Evolutionary conservation across 306 rosid genomes (phyloP).

Genomic region (Crotalaria pallida): DNA sequence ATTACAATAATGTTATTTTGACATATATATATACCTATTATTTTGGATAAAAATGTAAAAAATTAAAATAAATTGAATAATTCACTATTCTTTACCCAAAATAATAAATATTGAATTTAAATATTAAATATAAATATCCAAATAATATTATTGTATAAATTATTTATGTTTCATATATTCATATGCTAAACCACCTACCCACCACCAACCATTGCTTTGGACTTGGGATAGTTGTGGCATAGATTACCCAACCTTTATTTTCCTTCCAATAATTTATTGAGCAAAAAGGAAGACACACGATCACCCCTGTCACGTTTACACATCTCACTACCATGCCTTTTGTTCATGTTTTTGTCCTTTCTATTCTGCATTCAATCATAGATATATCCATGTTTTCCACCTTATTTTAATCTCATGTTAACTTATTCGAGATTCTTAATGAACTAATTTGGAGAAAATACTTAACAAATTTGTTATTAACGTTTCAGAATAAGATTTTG

Average conservation of each 20-base stretch:
- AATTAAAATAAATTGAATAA: too few relatives aligned
- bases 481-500: too few relatives aligned
- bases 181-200: background rate
- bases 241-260: background rate
- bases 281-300: background rate
- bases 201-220: conserved; percentile 9
- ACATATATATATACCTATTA: too few relatives aligned
- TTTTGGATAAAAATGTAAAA: too few relatives aligned
- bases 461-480: too few relatives aligned
- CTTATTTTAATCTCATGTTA: background rate
- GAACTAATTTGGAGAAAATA: too few relatives aligned
- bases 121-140: too few relatives aligned
- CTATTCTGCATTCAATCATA: background rate
- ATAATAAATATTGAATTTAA: too few relatives aligned
- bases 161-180: too few relatives aligned
- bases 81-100: too few relatives aligned
- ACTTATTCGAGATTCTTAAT: background rate
- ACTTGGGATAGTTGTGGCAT: background rate
- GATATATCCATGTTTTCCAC: background rate
- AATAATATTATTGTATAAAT: too few relatives aligned
- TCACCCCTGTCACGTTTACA: background rate
- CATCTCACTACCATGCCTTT: background rate
- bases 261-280: background rate
- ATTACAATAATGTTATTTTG: too few relatives aligned
- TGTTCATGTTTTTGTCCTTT: background rate